Base-by-base conservation (phyloP, 2,329 filamentous ascomycete species). In the Rutstroemia sydowiana region DNA sequence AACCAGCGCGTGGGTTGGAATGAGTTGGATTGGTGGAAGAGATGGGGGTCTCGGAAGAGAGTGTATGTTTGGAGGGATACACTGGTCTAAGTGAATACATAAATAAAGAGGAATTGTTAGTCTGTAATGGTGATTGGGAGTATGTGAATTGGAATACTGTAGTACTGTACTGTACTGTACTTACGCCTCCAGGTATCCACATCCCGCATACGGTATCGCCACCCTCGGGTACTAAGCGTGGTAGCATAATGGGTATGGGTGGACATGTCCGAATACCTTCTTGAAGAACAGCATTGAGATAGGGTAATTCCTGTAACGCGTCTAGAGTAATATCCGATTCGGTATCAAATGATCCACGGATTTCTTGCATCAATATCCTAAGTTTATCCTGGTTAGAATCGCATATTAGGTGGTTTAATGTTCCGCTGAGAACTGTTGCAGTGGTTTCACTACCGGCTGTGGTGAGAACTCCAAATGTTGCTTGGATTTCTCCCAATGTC, bases 211-310 rank as follows among this genome's bases (percentile, higher is more conserved):
- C 48, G 4, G 48, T 51, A 14, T 52, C 50, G 3, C 60, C 57
- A 11, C 52, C 60, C 13, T 48, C 51, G 10, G 57, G 58, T 20
- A 61, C 55, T 11, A 47, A 16, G 34, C 60, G 23, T 14, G 54
- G 44, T 30, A 61, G 37, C 5, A 48, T 53, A 28, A 48, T 39
- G 10, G 55, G 56, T 6, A 58, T 16, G 4, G 58, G 58, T 5
- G 71, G 70, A 45, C 69, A 73, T 13, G 72, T 54, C 7, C 75
- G 65, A 31, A 77, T 59, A 0, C 63, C 61, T 59, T 76, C 74
- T 1, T 73, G 60, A 3, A 75, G 56, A 14, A 66, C 66, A 1
- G 72, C 73, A 3, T 66, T 57, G 57, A 75, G 65, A 48, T 75
- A 75, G 0, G 49, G 31, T 0, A 75, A 60, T 55, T 45, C 7